phyloP scores from a whole-genome alignment of 2,329 filamentous ascomycete species.

The Talaromyces amestolkiae region DNA sequence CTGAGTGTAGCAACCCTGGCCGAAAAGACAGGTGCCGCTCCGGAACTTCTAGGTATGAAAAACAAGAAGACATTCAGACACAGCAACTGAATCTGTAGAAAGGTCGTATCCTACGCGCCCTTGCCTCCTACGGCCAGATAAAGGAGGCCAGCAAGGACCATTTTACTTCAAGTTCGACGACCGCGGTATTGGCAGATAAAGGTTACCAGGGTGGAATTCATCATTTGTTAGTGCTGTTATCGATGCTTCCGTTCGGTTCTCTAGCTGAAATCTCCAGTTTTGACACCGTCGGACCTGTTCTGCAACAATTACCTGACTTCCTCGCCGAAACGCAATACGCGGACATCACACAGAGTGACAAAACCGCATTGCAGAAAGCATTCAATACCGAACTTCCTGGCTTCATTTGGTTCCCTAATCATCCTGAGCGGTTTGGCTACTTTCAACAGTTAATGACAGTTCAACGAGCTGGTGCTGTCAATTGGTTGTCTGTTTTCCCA shows the following conservation, averaged over 20 bases:
- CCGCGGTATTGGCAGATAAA: background rate
- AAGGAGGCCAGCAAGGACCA: slow-evolving; percentile 20
- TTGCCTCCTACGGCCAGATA: slow-evolving; percentile 23
- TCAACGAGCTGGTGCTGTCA: too few species aligned
- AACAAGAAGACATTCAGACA: too few species aligned
- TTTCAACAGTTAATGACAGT: too few species aligned
- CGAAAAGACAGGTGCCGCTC: slow-evolving; percentile 15
- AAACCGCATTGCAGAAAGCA: background rate
- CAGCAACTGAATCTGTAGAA: too few species aligned
- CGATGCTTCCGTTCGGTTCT: too few species aligned
- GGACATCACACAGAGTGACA: background rate
- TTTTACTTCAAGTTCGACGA: slow-evolving; percentile 25
- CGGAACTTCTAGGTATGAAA: slow-evolving; percentile 5
- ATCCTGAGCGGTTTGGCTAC: too few species aligned
- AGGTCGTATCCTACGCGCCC: slow-evolving; percentile 26
- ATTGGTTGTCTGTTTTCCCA: too few species aligned
- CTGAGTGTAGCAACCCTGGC: slow-evolving; percentile 21
- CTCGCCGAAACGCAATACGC: background rate
- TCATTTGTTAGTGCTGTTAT: background rate
- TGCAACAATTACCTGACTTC: background rate
- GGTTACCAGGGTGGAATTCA: background rate
- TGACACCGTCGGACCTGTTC: background rate
- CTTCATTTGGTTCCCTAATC: too few species aligned
- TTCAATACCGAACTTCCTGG: background rate
- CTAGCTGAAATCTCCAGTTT: background rate